These are phyloP conservation scores for Diaporthe aspalathi DNA, from an alignment of 2,329 filamentous ascomycete genomes.

Conservation along the genomic window DNA sequence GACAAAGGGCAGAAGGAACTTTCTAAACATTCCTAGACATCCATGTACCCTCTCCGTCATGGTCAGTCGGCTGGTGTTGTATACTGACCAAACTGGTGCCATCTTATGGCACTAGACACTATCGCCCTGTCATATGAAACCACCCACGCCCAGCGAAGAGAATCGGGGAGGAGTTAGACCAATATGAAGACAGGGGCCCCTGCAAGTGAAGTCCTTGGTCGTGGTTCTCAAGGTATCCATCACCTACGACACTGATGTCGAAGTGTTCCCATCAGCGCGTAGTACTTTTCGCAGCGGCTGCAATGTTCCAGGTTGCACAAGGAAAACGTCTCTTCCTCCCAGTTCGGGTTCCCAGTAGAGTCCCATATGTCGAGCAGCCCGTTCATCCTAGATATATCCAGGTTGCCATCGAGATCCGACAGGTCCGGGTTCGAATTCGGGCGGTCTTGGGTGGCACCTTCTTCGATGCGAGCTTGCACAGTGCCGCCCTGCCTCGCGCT, in stretches of 20 bases:
- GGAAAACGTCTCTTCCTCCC: constrained; percentile 26
- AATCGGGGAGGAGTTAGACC: neutral
- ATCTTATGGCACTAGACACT: neutral
- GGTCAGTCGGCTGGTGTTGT: no score
- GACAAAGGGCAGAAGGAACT: neutral
- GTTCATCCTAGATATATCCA: neutral
- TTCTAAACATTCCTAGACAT: no score
- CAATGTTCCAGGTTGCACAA: constrained; percentile 20
- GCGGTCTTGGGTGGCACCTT: neutral
- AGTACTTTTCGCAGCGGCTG: neutral
- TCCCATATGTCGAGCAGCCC: constrained; percentile 19
- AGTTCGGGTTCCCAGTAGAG: constrained; percentile 6
- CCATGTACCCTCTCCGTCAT: no score
- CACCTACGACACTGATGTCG: neutral
- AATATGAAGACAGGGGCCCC: neutral
- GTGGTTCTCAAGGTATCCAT: neutral
- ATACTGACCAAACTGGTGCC: no score
- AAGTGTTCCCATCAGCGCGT: constrained; percentile 1
- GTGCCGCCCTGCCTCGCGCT: neutral
- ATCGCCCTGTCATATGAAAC: no score
- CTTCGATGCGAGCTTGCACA: no score
- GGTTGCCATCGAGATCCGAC: neutral
- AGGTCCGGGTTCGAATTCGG: neutral
- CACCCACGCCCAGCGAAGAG: neutral
- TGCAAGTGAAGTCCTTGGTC: neutral